Evolutionary conservation across 805 yeast species (phyloP).

Genomic region (Candida oleophila): DNA sequence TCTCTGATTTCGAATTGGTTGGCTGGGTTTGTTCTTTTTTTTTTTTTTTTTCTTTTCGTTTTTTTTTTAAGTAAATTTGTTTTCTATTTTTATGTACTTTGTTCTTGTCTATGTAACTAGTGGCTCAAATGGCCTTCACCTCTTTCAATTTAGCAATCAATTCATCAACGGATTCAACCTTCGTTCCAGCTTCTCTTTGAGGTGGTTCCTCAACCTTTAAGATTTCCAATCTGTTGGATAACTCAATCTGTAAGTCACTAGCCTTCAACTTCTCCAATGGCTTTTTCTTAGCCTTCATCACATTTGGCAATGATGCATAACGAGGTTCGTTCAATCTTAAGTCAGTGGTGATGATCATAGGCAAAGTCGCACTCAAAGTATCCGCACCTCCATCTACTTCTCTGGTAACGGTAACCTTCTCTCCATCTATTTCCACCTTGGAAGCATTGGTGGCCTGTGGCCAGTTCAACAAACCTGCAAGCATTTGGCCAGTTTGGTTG

Average conservation of each 20-base stretch:
- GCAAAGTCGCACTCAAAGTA: constrained; percentile 72
- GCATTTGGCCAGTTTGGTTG: constrained; percentile 94
- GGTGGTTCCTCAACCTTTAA: constrained; percentile 84
- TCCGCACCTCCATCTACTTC: constrained; percentile 97
- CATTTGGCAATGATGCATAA: constrained; percentile 91
- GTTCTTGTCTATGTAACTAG: neutral
- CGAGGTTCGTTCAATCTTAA: constrained; percentile 93
- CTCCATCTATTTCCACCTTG: constrained; percentile 64
- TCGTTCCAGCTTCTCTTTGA: constrained; percentile 75
- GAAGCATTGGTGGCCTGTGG: constrained; percentile 96
- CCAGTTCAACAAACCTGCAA: constrained; percentile 92
- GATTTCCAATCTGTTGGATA: constrained; percentile 62
- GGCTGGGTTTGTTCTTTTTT: too few relatives aligned
- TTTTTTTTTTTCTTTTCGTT: neutral
- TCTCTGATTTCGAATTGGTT: too few relatives aligned
- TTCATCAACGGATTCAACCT: constrained; percentile 80
- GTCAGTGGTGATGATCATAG: constrained; percentile 88
- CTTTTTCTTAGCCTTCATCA: constrained; percentile 98
- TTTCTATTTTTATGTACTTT: neutral
- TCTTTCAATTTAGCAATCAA: constrained; percentile 76
- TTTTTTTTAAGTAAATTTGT: neutral
- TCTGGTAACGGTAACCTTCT: constrained; percentile 70
- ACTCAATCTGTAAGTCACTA: constrained; percentile 68
- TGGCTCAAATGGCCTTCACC: constrained; percentile 62
- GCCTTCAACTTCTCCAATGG: constrained; percentile 68